A percentile compares a stretch with the other conserved stretches of the same genome.
phyloP scores from a whole-genome alignment of 176 grass and related monocot genomes.

The Carex pumila region DNA sequence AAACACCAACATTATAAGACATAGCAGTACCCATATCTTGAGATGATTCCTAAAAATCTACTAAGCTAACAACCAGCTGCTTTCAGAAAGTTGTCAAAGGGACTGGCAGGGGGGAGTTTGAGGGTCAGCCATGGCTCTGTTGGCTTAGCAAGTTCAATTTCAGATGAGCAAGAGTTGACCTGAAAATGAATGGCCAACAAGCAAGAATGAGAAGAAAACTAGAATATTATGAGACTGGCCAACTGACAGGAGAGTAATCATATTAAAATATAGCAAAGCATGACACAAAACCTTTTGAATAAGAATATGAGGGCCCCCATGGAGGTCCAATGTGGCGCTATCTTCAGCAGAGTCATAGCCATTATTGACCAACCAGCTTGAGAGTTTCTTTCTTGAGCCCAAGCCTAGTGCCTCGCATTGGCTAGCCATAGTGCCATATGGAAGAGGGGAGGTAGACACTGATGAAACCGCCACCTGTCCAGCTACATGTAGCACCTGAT shows the following conservation, averaged over 20 bases:
- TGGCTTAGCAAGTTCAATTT: constrained; percentile 12
- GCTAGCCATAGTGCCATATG: constrained; percentile 83
- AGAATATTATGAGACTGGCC: neutral
- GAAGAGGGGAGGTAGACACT: constrained; percentile 85
- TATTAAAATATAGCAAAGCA: neutral
- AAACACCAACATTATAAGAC: neutral
- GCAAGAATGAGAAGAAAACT: neutral
- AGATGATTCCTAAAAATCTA: constrained; percentile 23
- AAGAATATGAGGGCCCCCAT: constrained; percentile 27
- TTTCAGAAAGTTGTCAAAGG: constrained; percentile 95
- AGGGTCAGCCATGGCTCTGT: constrained; percentile 43
- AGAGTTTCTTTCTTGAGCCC: constrained; percentile 85
- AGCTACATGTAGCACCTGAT: constrained; percentile 88
- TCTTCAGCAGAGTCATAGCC: constrained; percentile 47
- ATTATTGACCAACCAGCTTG: constrained; percentile 82
- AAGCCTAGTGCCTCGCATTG: constrained; percentile 89
- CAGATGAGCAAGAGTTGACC: constrained; percentile 43
- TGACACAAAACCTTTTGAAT: constrained; percentile 40
- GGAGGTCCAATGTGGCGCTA: constrained; percentile 32
- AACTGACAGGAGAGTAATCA: neutral
- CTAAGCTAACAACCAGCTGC: constrained; percentile 50
- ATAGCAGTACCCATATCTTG: neutral
- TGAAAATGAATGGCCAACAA: constrained; percentile 17
- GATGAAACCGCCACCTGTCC: constrained; percentile 90
- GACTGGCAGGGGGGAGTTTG: constrained; percentile 78